Base-by-base conservation (phyloP, 2,329 filamentous ascomycete genomes). In the Furcasterigmium furcatum region DNA sequence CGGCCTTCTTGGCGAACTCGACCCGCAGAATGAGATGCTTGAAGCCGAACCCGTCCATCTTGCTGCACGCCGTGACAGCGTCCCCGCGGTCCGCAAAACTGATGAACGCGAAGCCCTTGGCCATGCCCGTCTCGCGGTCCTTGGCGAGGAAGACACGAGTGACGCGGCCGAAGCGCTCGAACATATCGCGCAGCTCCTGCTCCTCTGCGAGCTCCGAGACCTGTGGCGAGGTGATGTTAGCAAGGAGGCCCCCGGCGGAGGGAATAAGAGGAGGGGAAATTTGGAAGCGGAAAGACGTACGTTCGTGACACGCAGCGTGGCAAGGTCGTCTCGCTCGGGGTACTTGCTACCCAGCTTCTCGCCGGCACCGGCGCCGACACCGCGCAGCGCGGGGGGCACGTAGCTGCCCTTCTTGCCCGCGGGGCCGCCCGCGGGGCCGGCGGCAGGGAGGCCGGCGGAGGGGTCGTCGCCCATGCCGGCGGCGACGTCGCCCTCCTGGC, bases 61-160 rank as follows among this genome's bases (percentile, higher is more conserved):
- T 96, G 73, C 87, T 86, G 74, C 89, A 95, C 34, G 94, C 94
- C 74, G 87, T 88, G 58, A 88, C 88, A 56, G 94, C 94, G 69
- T 99, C 94, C 56, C 77, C 71, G 57, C 94, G 79, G 68, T 99
- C 94, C 49, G 87, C 88, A 64, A 94, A 99, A 70, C 89, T 95
- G 77, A 99, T 95, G 69, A 99, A 99, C 21, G 95, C 95, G 67
- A 99, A 99, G 52, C 94, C 94, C 83, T 99, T 99, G 58, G 94
- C 94, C 66, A 92, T 76, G 50, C 91, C 89, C 34, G 94, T 99
- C 61, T 99, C 94, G 65, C 94, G 80, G 74, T 99, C 94, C 80
- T 96, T 97, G 60, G 94, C 94, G 61, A 99, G 72, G 79, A 99
- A 99, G 42, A 99, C 94, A 68, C 94, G 85, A 46, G 92, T 97